A percentile compares a stretch with the other conserved stretches of the same genome.
Conservation (phyloP, 306 rosid genomes). For the Trifolium dubium region DNA sequence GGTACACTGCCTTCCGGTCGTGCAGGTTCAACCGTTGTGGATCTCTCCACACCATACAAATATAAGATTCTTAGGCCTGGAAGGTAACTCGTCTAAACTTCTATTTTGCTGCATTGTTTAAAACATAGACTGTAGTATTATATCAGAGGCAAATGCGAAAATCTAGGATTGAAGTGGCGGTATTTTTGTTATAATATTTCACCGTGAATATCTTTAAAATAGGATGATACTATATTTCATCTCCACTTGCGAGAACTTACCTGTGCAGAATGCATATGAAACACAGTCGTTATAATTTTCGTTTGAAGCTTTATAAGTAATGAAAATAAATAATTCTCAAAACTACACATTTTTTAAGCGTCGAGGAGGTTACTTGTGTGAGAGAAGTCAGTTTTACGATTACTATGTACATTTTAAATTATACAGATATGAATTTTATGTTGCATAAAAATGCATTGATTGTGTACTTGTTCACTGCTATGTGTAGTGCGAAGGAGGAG, state of each 20-base stretch:
- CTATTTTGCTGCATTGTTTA: constrained; percentile 5
- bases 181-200: constrained; percentile 30
- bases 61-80: constrained; percentile 88
- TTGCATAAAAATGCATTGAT: constrained; percentile 29
- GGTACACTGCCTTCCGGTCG: constrained; percentile 88
- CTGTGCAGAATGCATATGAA: constrained; percentile 19
- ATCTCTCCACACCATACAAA: constrained; percentile 67
- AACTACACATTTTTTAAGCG: too few species aligned
- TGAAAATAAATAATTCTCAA: not conserved
- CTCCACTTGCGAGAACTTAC: constrained; percentile 1
- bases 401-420: constrained; percentile 10
- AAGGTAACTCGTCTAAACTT: constrained; percentile 61
- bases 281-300: not conserved
- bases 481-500: constrained; percentile 74
- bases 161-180: constrained; percentile 3
- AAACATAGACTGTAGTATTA: constrained; percentile 29
- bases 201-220: constrained; percentile 16
- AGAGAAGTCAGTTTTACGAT: constrained; percentile 14
- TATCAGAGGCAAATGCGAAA: constrained; percentile 15
- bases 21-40: constrained; percentile 88
- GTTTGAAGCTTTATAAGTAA: constrained; percentile 22
- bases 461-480: constrained; percentile 31
- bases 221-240: constrained; percentile 24
- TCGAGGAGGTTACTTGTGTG: constrained; percentile 20
- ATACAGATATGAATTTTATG: not conserved